phyloP scores from a whole-genome alignment of 164 flowering plant genomes.

The Berberis vulgaris region DNA sequence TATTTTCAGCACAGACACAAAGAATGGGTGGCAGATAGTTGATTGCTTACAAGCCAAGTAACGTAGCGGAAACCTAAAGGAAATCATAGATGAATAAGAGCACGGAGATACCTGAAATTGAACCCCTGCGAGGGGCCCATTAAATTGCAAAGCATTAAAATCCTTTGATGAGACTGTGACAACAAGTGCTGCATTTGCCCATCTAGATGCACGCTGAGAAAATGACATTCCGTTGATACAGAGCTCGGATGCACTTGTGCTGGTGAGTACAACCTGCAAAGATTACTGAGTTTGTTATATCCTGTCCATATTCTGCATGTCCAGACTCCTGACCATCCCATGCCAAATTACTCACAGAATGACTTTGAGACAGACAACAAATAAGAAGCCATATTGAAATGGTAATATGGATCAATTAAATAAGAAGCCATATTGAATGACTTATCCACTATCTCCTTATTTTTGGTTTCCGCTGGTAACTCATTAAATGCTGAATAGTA shows the following conservation, averaged over 20 bases:
- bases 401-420: not conserved
- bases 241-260: conserved; percentile 82
- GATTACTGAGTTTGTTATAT: not conserved
- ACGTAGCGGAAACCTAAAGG: not conserved
- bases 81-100: not conserved
- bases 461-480: too few relatives aligned
- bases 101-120: conserved; percentile 70
- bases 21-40: too few relatives aligned
- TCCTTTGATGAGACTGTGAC: conserved; percentile 73
- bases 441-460: too few relatives aligned
- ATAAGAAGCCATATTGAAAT: not conserved
- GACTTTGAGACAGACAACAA: not conserved
- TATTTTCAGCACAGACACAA: too few relatives aligned
- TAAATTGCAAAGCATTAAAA: conserved; percentile 42
- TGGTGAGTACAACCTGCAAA: conserved; percentile 92
- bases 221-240: conserved; percentile 99
- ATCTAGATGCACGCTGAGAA: conserved; percentile 84
- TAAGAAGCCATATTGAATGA: too few relatives aligned
- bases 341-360: not conserved
- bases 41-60: too few relatives aligned
- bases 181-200: conserved; percentile 99
- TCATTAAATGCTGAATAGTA: too few relatives aligned
- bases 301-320: not conserved
- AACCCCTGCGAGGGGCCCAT: conserved; percentile 92
- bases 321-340: not conserved